Evolutionary conservation across 208 protist genomes (phyloP), one percentile per base, ranked within the genome.

Genomic region (Endotrypanum monterogeii): DNA sequence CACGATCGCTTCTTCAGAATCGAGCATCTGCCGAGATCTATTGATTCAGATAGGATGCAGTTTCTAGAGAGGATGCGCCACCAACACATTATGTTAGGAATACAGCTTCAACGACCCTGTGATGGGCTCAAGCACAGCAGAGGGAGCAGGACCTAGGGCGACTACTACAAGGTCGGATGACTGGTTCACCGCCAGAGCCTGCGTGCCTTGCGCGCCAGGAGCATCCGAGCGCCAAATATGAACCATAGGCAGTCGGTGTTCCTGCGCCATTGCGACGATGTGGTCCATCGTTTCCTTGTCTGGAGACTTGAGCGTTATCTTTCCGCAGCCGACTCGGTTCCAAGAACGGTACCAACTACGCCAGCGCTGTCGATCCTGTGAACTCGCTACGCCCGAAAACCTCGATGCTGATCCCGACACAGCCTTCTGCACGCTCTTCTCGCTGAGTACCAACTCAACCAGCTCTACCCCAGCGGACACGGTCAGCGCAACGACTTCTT

Each of bases 51-150:
- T n/a, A n/a, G n/a, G n/a, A 48, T 11, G 44, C 18, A 41, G 9
- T n/a, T 6, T 55, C 16, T 28, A 23, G 3, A 3, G 14, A 44
- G 39, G 12, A 25, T 28, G 65, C 16, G 25, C 0, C 25, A 46
- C 65, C 30, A 61, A 37, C 28, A 7, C 25, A 78, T 86, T 50
- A 52, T 48, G 50, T 76, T 77, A 90, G 0, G 87, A 89, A 61
- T 89, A 88, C 48, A 95, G 68, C 67, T 95, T 95, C 16, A 95
- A 74, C n/a, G 73, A 80, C 9, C 87, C 88, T 7, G 86, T 95
- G 66, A 95, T 83, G 18, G 85, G 83, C 51, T 92, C 71, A 6
- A 95, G 50, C 8, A 76, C 12, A 37, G 68, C 70, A 0, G 88
- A 83, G 20, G 88, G 88, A 7, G 86, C 84, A 0, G 90, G 88